phyloP scores from a whole-genome alignment of 176 grass and related monocot species.

The Eremochloa ophiuroides region DNA sequence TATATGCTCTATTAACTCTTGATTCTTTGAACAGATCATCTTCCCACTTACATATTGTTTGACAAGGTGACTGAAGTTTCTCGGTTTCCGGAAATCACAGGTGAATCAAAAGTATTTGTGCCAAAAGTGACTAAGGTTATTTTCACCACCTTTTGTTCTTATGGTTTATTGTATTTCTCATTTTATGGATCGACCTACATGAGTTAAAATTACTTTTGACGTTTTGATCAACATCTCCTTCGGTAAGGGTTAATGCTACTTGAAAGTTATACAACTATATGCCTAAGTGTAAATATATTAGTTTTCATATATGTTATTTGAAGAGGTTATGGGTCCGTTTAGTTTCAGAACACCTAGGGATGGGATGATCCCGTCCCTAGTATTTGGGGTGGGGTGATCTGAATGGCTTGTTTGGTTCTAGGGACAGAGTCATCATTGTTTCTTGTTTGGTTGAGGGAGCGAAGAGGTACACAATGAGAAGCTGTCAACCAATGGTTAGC shows the following conservation, averaged over 20 bases:
- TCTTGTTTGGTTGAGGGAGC: background rate
- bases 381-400: background rate
- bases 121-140: slow-evolving; percentile 76
- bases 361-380: background rate
- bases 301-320: background rate
- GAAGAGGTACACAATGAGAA: background rate
- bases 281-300: background rate
- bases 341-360: background rate
- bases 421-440: background rate
- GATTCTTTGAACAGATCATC: slow-evolving; percentile 61
- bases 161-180: background rate
- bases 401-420: background rate
- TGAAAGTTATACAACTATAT: background rate
- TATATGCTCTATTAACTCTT: slow-evolving; percentile 8
- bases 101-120: slow-evolving; percentile 63
- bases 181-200: slow-evolving; percentile 1
- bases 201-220: background rate
- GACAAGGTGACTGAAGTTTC: slow-evolving; percentile 71
- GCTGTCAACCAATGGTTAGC: background rate
- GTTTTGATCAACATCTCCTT: background rate
- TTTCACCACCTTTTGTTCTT: slow-evolving; percentile 24
- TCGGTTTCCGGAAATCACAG: slow-evolving; percentile 71
- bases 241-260: background rate
- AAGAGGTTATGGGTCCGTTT: background rate
- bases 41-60: slow-evolving; percentile 96